phyloP scores from a whole-genome alignment of 257 asterid genomes.

The Anisodus tanguticus region DNA sequence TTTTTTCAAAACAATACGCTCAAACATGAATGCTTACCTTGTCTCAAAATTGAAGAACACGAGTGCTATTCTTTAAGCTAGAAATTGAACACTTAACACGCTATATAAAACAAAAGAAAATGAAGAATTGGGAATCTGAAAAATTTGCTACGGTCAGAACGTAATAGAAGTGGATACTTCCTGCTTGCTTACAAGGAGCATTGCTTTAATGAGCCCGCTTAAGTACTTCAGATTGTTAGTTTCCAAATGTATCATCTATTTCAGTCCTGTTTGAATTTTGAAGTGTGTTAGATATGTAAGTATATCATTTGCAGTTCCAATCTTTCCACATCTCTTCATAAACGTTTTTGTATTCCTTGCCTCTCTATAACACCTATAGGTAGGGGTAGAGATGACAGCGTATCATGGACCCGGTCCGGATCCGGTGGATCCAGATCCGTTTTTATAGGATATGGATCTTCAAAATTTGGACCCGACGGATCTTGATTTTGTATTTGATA shows the following conservation, averaged over 20 bases:
- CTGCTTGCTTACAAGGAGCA: not conserved
- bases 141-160: not conserved
- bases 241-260: not conserved
- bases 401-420: too few species aligned
- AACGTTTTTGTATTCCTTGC: not conserved
- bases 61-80: not conserved
- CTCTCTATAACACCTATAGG: not conserved
- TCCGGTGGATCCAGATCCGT: too few species aligned
- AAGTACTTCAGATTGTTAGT: slow-evolving; percentile 3
- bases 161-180: not conserved
- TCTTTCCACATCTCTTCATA: not conserved
- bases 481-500: too few species aligned
- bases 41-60: not conserved
- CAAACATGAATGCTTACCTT: slow-evolving; percentile 19
- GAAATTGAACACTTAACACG: too few species aligned
- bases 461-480: too few species aligned
- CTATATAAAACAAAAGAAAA: not conserved
- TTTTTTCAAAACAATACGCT: not conserved
- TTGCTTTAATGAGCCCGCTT: not conserved
- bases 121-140: not conserved
- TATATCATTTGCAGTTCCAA: not conserved
- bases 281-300: not conserved
- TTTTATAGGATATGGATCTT: too few species aligned
- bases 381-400: too few species aligned
- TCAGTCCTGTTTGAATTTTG: too few species aligned